Evolutionary conservation across 495 filamentous ascomycete genomes (phyloP).

Genomic region (Podospora bellae-mahoneyi): DNA sequence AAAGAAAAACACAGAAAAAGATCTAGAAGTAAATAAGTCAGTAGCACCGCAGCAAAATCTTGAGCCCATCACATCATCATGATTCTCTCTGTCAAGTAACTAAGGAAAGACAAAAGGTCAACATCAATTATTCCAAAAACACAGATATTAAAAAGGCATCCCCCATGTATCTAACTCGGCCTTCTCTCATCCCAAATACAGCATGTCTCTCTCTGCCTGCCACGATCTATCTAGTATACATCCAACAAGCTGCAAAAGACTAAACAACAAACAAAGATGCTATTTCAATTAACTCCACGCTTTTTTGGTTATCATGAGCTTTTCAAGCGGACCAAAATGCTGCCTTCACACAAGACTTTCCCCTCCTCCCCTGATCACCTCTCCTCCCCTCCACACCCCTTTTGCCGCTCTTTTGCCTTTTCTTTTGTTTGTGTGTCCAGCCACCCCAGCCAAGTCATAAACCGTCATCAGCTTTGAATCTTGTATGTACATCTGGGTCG

Average conservation of each 20-base stretch:
- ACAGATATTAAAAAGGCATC: neutral
- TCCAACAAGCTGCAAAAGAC: neutral
- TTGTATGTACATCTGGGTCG: neutral
- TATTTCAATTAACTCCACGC: neutral
- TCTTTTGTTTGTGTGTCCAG: neutral
- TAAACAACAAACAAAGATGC: neutral
- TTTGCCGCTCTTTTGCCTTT: neutral
- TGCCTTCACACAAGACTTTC: neutral
- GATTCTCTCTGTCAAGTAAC: neutral
- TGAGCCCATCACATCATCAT: too few species aligned
- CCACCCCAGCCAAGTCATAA: neutral
- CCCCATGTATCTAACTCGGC: neutral
- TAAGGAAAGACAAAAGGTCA: neutral
- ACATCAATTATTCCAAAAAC: neutral
- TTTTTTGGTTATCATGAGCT: slow-evolving; percentile 1
- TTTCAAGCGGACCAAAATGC: neutral
- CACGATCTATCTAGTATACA: neutral
- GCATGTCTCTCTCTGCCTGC: too few species aligned
- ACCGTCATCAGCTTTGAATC: neutral
- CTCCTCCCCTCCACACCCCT: neutral
- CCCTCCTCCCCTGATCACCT: neutral
- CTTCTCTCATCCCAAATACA: neutral
- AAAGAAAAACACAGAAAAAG: too few species aligned
- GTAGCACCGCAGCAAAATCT: neutral
- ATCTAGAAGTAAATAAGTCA: too few species aligned